A percentile compares a stretch with the other conserved stretches of the same genome.
These are phyloP conservation scores for Russula ochroleuca DNA, from an alignment of 768 basidiomycete species.

Conservation along the genomic window DNA sequence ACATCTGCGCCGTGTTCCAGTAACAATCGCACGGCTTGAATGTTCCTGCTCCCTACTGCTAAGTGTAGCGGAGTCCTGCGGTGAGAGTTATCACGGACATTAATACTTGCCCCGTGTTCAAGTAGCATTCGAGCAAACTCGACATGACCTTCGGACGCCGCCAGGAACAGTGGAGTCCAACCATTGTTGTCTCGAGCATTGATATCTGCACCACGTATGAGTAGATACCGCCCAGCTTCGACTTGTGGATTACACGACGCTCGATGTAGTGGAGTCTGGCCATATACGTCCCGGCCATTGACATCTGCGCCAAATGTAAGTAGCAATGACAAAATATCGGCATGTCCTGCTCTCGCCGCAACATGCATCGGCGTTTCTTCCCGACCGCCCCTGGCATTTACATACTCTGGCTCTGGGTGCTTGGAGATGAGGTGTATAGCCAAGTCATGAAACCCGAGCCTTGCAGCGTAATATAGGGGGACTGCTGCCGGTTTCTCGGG, in stretches of 20 bases:
- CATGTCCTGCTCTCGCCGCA: not conserved
- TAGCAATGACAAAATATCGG: not conserved
- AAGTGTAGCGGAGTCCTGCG: not conserved
- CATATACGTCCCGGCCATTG: not conserved
- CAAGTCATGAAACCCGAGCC: not conserved
- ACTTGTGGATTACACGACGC: not conserved
- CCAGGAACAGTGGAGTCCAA: not conserved
- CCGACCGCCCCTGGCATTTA: not conserved
- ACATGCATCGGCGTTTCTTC: not conserved
- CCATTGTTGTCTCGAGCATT: not conserved
- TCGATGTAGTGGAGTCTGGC: not conserved
- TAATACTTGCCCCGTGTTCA: not conserved
- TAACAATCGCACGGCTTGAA: not conserved
- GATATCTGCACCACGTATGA: not conserved
- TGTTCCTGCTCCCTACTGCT: fast-evolving
- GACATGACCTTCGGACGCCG: not conserved
- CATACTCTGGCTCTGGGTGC: not conserved
- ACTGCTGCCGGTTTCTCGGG: not conserved
- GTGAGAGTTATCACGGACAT: not conserved
- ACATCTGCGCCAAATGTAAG: not conserved
- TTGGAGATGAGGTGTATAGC: not conserved
- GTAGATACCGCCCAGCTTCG: not conserved
- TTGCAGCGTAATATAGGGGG: not conserved
- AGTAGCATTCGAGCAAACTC: not conserved
- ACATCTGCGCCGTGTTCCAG: not conserved